Conservation (phyloP, 306 rosid species). For the Quercus agrifolia region DNA sequence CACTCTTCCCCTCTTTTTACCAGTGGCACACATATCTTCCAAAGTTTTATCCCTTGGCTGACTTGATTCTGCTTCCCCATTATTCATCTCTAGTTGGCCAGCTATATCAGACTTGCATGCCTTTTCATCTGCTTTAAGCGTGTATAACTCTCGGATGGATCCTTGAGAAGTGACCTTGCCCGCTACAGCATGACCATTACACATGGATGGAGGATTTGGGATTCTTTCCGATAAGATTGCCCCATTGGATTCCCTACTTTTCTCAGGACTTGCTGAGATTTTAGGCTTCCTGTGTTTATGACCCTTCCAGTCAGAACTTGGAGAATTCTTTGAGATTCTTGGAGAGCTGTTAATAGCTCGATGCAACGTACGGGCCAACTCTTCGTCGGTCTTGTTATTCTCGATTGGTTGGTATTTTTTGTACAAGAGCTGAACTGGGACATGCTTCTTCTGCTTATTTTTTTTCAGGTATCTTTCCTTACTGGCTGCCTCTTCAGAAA, state of each 20-base stretch:
- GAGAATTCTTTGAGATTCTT: slow-evolving; percentile 65
- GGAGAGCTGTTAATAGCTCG: slow-evolving; percentile 93
- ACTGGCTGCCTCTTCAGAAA: slow-evolving; percentile 55
- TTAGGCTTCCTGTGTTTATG: slow-evolving; percentile 65
- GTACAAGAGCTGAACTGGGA: slow-evolving; percentile 94
- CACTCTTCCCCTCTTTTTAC: slow-evolving; percentile 85
- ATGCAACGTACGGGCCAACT: slow-evolving; percentile 81
- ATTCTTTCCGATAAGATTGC: slow-evolving; percentile 39
- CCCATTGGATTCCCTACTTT: slow-evolving; percentile 47
- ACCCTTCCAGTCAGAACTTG: slow-evolving; percentile 61
- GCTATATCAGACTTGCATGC: slow-evolving; percentile 42
- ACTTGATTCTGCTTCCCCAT: slow-evolving; percentile 70
- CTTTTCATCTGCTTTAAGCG: slow-evolving; percentile 55
- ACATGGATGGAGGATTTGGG: slow-evolving; percentile 42
- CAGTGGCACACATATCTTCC: slow-evolving; percentile 49
- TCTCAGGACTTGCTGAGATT: slow-evolving; percentile 51
- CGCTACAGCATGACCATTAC: slow-evolving; percentile 47
- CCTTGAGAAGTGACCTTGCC: slow-evolving; percentile 51
- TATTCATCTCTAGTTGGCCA: slow-evolving; percentile 39
- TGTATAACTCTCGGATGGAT: slow-evolving; percentile 48
- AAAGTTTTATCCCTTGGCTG: slow-evolving; percentile 46
- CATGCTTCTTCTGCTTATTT: slow-evolving; percentile 85
- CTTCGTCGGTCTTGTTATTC: slow-evolving; percentile 81
- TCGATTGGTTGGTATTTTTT: slow-evolving; percentile 75
- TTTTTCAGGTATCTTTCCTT: slow-evolving; percentile 62